Evolutionary conservation across 768 basidiomycete genomes (phyloP).

Genomic region (Suillus variegatus): DNA sequence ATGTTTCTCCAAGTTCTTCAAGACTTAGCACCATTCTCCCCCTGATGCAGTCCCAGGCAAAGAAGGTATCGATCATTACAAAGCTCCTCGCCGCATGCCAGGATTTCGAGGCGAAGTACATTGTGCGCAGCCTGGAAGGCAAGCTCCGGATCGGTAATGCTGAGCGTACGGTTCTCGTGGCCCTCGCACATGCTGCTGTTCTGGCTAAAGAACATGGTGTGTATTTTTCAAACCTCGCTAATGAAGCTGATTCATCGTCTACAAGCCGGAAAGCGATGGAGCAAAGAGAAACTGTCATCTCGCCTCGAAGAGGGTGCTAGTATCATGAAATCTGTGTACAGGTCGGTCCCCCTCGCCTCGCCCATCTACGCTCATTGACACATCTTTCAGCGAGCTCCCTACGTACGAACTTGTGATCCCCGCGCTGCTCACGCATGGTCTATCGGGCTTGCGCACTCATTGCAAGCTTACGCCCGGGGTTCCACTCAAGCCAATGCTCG

Average conservation of each 20-base stretch:
- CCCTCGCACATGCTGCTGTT: constrained; percentile 90
- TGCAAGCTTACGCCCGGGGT: constrained; percentile 96
- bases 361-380: constrained; percentile 3
- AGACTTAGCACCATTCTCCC: constrained; percentile 10
- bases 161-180: constrained; percentile 92
- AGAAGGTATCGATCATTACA: constrained; percentile 94
- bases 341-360: constrained; percentile 46
- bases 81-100: constrained; percentile 92
- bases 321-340: constrained; percentile 89
- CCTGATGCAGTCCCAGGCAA: constrained; percentile 75
- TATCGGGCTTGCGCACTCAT: constrained; percentile 62
- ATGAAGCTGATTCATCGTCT: constrained; percentile 5
- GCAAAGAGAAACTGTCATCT: constrained; percentile 66
- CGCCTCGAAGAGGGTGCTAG: constrained; percentile 77
- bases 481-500: constrained; percentile 97
- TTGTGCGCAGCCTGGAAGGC: constrained; percentile 93
- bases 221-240: constrained; percentile 8
- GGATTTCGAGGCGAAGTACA: constrained; percentile 92
- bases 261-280: constrained; percentile 73
- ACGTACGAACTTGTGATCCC: constrained; percentile 92
- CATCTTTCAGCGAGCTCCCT: constrained; percentile 76
- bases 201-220: constrained; percentile 68
- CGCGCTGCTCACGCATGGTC: constrained; percentile 77
- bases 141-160: constrained; percentile 97
- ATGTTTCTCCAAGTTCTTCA: neutral